phyloP scores from a whole-genome alignment of 306 rosid species.

The Prunus padus region DNA sequence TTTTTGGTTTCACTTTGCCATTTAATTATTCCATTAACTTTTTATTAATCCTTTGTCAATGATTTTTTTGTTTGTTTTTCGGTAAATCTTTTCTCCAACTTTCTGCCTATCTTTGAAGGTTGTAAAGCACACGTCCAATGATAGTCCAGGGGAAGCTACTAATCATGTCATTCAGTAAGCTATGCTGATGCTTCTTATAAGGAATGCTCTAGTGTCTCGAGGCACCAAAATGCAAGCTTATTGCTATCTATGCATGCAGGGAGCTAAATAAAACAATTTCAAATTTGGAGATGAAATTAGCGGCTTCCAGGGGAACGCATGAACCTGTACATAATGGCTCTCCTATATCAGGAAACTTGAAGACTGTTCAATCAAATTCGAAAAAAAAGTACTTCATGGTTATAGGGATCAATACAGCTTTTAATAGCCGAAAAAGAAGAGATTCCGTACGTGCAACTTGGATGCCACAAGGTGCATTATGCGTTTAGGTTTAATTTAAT shows the following conservation, averaged over 20 bases:
- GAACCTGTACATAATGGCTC: slow-evolving; percentile 39
- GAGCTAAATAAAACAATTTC: slow-evolving; percentile 48
- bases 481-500: slow-evolving; percentile 2
- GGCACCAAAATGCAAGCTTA: slow-evolving; percentile 20
- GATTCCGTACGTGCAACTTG: slow-evolving; percentile 88
- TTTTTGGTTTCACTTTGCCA: not conserved
- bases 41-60: not conserved
- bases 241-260: slow-evolving; percentile 43
- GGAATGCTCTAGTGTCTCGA: slow-evolving; percentile 6
- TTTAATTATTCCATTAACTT: not conserved
- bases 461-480: slow-evolving; percentile 85
- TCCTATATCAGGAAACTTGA: slow-evolving; percentile 39
- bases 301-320: slow-evolving; percentile 35
- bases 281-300: slow-evolving; percentile 52
- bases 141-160: slow-evolving; percentile 41
- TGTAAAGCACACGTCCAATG: slow-evolving; percentile 39
- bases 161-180: slow-evolving; percentile 50
- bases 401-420: slow-evolving; percentile 88
- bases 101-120: slow-evolving; percentile 28
- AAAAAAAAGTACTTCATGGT: slow-evolving; percentile 74
- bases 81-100: not conserved
- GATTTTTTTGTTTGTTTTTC: not conserved
- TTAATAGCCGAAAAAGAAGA: slow-evolving; percentile 77
- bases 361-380: slow-evolving; percentile 37
- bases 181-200: slow-evolving; percentile 23